phyloP scores from a whole-genome alignment of 805 yeast genomes.

The Zygotorulaspora chibaensis region DNA sequence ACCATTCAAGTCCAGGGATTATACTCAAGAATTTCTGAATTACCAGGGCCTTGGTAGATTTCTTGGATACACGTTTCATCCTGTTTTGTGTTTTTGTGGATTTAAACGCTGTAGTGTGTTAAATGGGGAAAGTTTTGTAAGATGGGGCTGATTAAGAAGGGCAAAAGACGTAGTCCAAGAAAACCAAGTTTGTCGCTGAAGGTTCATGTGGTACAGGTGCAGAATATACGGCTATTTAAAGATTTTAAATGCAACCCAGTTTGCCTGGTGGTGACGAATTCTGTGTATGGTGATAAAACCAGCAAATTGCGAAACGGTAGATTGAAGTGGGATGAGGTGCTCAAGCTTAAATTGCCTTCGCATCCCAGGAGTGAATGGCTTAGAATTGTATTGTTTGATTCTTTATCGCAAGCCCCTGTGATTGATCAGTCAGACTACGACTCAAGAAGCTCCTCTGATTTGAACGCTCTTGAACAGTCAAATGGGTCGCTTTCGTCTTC shows the following conservation, averaged over 20 bases:
- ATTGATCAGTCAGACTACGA: background rate
- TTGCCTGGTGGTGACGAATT: constrained; percentile 29
- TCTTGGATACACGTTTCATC: background rate
- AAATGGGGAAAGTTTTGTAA: background rate
- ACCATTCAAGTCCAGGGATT: background rate
- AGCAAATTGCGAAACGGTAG: constrained; percentile 21
- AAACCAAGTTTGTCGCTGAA: constrained; percentile 18
- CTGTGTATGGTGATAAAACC: constrained; percentile 23
- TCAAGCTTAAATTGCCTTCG: constrained; percentile 28
- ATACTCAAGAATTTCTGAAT: too few relatives aligned
- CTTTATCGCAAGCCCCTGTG: constrained; percentile 16
- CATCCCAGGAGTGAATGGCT: constrained; percentile 28
- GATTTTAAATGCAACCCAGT: constrained; percentile 30
- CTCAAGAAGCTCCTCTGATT: constrained; percentile 5
- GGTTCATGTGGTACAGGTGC: constrained; percentile 22
- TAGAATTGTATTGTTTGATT: constrained; percentile 31
- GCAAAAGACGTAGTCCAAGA: constrained; percentile 12
- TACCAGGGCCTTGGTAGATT: too few relatives aligned
- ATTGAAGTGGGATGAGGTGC: constrained; percentile 26
- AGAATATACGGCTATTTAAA: constrained; percentile 23
- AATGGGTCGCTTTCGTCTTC: background rate
- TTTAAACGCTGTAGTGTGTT: background rate
- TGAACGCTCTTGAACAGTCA: background rate
- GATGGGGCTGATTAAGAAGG: constrained; percentile 19
- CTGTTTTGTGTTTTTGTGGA: background rate